Conservation (phyloP, 2,329 filamentous ascomycete genomes). For the Neofusicoccum ribis region DNA sequence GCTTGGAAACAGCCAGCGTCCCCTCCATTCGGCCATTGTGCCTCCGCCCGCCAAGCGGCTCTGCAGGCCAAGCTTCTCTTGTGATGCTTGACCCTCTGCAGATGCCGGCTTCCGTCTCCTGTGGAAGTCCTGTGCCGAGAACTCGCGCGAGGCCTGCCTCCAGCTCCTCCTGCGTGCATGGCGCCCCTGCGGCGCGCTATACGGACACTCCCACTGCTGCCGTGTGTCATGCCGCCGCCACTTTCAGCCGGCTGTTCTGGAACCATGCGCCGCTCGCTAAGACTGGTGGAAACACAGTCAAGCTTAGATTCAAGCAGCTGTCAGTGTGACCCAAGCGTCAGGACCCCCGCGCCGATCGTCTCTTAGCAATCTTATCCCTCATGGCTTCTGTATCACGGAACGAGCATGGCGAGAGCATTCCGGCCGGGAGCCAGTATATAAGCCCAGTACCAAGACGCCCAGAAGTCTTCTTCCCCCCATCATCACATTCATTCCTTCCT, state of each 20-base stretch:
- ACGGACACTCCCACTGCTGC: background rate
- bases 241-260: background rate
- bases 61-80: conserved; percentile 6
- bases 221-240: background rate
- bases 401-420: background rate
- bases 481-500: conserved; percentile 9
- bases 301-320: conserved; percentile 5
- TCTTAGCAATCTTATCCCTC: conserved; percentile 14
- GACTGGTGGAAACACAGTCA: background rate
- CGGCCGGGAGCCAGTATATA: background rate
- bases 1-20: background rate
- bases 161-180: background rate
- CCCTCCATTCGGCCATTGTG: background rate
- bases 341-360: background rate
- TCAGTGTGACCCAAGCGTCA: background rate
- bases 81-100: background rate
- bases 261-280: background rate
- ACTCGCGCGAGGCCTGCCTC: background rate
- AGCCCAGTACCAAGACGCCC: background rate
- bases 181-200: background rate
- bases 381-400: conserved; percentile 3
- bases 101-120: conserved; percentile 1
- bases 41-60: background rate
- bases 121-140: background rate
- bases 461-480: background rate